Evolutionary conservation across 2,329 filamentous ascomycete genomes (phyloP).

Genomic region (Penicillium sp.): DNA sequence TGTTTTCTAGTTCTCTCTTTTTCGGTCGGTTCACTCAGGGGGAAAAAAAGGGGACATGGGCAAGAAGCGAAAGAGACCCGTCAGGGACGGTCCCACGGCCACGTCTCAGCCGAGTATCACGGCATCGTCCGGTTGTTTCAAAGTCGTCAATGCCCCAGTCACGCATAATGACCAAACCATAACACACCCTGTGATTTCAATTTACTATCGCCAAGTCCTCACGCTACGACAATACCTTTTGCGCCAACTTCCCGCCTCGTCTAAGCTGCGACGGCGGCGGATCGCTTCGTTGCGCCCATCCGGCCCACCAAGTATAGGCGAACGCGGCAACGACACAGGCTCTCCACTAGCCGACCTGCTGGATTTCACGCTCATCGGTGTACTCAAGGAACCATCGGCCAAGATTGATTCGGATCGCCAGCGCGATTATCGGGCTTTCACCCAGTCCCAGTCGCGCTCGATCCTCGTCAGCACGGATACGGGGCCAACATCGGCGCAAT

Average conservation of each 20-base stretch:
- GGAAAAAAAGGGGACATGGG: conserved; percentile 37
- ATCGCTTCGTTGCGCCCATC: conserved; percentile 40
- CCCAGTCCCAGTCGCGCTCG: conserved; percentile 59
- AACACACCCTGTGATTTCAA: conserved; percentile 66
- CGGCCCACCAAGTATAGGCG: conserved; percentile 2
- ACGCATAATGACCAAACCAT: conserved; percentile 21
- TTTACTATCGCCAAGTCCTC: conserved; percentile 68
- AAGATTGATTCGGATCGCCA: conserved; percentile 47
- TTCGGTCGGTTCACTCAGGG: no score
- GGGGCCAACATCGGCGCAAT: conserved; percentile 58
- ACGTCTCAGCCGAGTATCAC: conserved; percentile 34
- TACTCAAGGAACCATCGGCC: conserved; percentile 41
- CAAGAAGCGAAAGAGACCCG: conserved; percentile 49
- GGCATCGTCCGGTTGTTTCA: conserved; percentile 26
- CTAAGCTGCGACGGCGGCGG: conserved; percentile 57
- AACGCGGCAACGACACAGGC: conserved; percentile 9
- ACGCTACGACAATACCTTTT: conserved; percentile 74
- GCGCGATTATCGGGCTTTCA: conserved; percentile 64
- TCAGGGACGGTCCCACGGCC: conserved; percentile 26
- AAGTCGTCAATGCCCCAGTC: conserved; percentile 13
- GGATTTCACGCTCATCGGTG: conserved; percentile 70
- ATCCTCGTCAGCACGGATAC: conserved; percentile 41
- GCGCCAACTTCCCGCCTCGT: conserved; percentile 66
- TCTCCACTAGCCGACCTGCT: conserved; percentile 60
- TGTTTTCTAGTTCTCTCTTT: neutral